Conservation (phyloP, 2,329 filamentous ascomycete genomes). For the Cadophora sp. region DNA sequence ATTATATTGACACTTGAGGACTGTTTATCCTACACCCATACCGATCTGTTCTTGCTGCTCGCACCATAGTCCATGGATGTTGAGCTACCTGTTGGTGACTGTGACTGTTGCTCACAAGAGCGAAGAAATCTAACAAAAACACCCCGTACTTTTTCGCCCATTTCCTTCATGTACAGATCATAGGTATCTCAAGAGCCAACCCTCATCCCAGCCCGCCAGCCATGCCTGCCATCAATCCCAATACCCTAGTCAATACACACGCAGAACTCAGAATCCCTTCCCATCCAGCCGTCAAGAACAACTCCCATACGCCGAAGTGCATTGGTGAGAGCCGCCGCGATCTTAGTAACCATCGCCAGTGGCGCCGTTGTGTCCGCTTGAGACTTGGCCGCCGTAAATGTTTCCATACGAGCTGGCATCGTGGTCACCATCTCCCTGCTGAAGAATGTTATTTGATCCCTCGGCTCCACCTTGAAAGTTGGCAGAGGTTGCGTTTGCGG, state of each 20-base stretch:
- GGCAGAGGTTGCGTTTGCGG: slow-evolving; percentile 41
- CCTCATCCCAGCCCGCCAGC: slow-evolving; percentile 23
- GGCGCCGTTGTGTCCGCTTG: slow-evolving; percentile 64
- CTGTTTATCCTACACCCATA: slow-evolving; percentile 44
- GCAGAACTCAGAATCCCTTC: slow-evolving; percentile 33
- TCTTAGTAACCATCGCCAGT: slow-evolving; percentile 42
- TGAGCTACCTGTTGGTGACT: slow-evolving; percentile 32
- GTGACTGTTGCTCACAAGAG: slow-evolving; percentile 39
- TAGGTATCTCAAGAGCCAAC: slow-evolving; percentile 32
- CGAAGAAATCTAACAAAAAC: slow-evolving; percentile 43
- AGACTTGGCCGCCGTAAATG: slow-evolving; percentile 55
- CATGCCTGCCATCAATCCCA: slow-evolving; percentile 34
- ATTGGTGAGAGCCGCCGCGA: slow-evolving; percentile 23
- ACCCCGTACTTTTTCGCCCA: slow-evolving; percentile 40
- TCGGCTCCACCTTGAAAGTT: slow-evolving; percentile 43
- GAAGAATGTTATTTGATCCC: slow-evolving; percentile 45
- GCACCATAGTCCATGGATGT: slow-evolving; percentile 29
- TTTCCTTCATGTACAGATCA: slow-evolving; percentile 42
- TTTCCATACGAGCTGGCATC: slow-evolving; percentile 48
- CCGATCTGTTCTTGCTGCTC: slow-evolving; percentile 35
- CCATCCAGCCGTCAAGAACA: slow-evolving; percentile 25
- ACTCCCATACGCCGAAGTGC: slow-evolving; percentile 35
- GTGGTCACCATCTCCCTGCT: slow-evolving; percentile 45
- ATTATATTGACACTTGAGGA: slow-evolving; percentile 38
- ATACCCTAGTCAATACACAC: slow-evolving; percentile 43